Base-by-base conservation (phyloP, 305 asterid species). In the Plantago rigida region DNA sequence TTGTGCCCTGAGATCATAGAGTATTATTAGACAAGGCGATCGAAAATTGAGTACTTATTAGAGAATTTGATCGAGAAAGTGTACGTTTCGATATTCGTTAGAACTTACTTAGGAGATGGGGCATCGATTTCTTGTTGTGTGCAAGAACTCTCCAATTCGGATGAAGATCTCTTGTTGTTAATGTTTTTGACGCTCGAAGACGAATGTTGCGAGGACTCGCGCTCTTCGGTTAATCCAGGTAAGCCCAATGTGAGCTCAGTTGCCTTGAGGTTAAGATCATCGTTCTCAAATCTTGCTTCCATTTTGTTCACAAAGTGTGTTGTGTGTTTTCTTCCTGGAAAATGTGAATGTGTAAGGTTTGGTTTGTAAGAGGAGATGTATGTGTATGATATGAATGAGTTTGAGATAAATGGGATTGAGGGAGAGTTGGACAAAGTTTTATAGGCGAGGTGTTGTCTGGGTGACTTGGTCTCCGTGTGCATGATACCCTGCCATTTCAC, bases 231-330 rank as follows among this genome's bases (percentile, higher is more conserved):
- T 31, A 31, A 31, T 39, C 93, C 93, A 12, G 93, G 88, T 15
- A 84, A 54, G 0, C 83, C 88, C 58, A 84, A 60, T 73, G 78
- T 76, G 41, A 84, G 58, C 51, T 84, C 87, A 45, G 87, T 84
- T 62, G 81, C 86, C 64, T 74, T 70, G 26, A 80, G 74, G 68
- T 82, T 82, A 48, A 78, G 71, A 77, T 65, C 84, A 58, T 34
- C 73, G 45, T 52, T 52, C 57, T 71, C 78, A 28, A 14, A 60
- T 2, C 59, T 70, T 5, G 70, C 69, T 34, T 62, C 59, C 13
- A 36, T 61, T 48, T 22, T 22, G 26, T 22, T 22, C 26, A 22
- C 26, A 22, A 22, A 22, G 1, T 22, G 26, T 22, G 26, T 22
- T 1, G 26, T 22, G 66, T 78, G 78, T 77, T 76, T 39, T 67